Percentiles rank a stretch among this genome's conserved stretches.
These are phyloP conservation scores for Alectoria sarmentosa DNA, from an alignment of 495 filamentous ascomycete genomes.

Conservation along the genomic window DNA sequence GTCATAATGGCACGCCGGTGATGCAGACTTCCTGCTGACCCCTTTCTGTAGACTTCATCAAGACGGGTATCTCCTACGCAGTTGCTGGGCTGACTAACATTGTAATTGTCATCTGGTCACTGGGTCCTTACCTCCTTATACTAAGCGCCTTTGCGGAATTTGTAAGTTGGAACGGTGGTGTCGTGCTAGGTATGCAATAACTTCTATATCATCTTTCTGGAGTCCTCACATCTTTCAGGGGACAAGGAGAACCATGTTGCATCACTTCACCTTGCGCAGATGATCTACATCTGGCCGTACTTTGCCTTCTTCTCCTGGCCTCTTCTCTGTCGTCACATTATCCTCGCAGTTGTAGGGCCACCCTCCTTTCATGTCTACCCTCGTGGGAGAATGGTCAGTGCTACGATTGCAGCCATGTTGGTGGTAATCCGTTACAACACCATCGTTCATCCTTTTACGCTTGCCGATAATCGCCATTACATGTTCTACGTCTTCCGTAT, in stretches of 20 bases:
- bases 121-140: constrained; percentile 63
- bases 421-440: constrained; percentile 73
- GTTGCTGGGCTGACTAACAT: constrained; percentile 48
- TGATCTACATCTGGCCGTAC: constrained; percentile 92
- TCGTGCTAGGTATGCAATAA: constrained; percentile 66
- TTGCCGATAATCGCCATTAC: constrained; percentile 96
- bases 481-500: constrained; percentile 93
- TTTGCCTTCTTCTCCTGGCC: constrained; percentile 84
- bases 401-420: constrained; percentile 43
- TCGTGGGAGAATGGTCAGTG: constrained; percentile 30
- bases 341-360: constrained; percentile 35
- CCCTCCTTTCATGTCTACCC: constrained; percentile 38
- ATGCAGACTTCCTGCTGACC: constrained; percentile 26
- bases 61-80: constrained; percentile 52
- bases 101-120: constrained; percentile 38
- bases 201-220: neutral
- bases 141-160: constrained; percentile 65
- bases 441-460: constrained; percentile 88
- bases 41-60: constrained; percentile 47
- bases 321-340: constrained; percentile 51
- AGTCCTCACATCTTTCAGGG: constrained; percentile 38
- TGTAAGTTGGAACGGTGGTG: constrained; percentile 79
- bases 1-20: constrained; percentile 31
- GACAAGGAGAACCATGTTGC: constrained; percentile 93
- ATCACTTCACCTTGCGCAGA: constrained; percentile 80